Evolutionary conservation across 768 basidiomycete species (phyloP).

Genomic region (Auricularia auricula-judae): DNA sequence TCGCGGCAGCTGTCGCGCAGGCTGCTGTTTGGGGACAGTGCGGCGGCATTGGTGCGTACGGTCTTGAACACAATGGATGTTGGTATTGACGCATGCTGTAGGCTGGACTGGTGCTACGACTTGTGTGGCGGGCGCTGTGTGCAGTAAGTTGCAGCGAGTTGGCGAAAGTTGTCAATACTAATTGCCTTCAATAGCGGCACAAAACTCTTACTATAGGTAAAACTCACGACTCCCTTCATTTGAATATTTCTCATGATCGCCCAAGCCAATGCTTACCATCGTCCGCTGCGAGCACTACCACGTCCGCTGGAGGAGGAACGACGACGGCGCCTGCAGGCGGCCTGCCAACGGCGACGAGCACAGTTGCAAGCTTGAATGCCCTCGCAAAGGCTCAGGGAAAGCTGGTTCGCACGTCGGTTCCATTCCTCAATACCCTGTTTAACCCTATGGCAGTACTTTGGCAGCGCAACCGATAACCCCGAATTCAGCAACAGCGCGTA

Average conservation of each 20-base stretch:
- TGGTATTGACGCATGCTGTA: not conserved
- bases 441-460: constrained; percentile 25
- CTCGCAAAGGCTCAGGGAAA: not conserved
- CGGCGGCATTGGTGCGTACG: constrained; percentile 27
- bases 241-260: too few species aligned
- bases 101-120: constrained; percentile 17
- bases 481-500: constrained; percentile 35
- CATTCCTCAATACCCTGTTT: not conserved
- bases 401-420: not conserved
- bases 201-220: not conserved
- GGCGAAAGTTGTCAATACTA: not conserved
- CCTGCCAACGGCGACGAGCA: constrained; percentile 13
- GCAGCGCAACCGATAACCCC: constrained; percentile 37
- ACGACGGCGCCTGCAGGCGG: constrained; percentile 8
- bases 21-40: constrained; percentile 19
- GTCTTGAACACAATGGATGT: not conserved
- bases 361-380: constrained; percentile 4
- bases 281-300: not conserved
- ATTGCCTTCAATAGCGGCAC: not conserved
- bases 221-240: too few species aligned
- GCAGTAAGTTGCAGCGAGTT: constrained; percentile 15
- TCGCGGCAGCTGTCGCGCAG: constrained; percentile 18
- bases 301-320: not conserved
- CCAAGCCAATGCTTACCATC: not conserved
- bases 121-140: constrained; percentile 30